Evolutionary conservation across 208 protist genomes (phyloP).

Genomic region (Trypanosoma cruzi): DNA sequence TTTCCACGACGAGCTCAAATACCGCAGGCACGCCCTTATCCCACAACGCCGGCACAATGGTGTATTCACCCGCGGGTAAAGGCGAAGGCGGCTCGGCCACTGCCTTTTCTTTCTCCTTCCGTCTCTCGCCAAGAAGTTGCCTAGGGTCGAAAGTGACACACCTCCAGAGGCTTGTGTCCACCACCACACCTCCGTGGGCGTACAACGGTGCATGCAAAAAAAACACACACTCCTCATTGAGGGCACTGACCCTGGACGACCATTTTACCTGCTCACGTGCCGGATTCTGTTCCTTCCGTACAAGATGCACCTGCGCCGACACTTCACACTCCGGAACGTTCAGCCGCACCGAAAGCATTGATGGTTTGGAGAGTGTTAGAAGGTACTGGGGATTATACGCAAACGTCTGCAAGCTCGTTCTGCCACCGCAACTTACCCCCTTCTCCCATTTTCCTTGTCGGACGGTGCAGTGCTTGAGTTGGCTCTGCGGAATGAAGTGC

Average conservation of each 20-base stretch:
- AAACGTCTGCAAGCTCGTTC: slow-evolving; percentile 56
- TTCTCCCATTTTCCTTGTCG: slow-evolving; percentile 59
- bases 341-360: slow-evolving; percentile 51
- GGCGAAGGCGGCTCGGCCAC: slow-evolving; percentile 23
- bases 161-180: slow-evolving; percentile 71
- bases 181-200: slow-evolving; percentile 50
- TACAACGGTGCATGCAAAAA: slow-evolving; percentile 60
- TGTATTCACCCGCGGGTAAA: slow-evolving; percentile 75
- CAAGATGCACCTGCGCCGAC: slow-evolving; percentile 29
- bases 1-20: slow-evolving; percentile 71
- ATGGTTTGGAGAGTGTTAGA: slow-evolving; percentile 56
- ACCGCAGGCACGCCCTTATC: slow-evolving; percentile 50
- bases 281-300: slow-evolving; percentile 16
- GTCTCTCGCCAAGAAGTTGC: slow-evolving; percentile 44
- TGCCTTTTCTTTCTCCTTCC: slow-evolving; percentile 1
- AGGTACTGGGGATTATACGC: slow-evolving; percentile 70
- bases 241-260: slow-evolving; percentile 49
- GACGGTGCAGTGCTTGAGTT: slow-evolving; percentile 46
- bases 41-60: slow-evolving; percentile 62
- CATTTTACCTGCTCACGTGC: slow-evolving; percentile 16
- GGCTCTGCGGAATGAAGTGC: slow-evolving; percentile 65
- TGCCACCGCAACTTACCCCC: slow-evolving; percentile 75
- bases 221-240: slow-evolving; percentile 41
- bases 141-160: slow-evolving; percentile 58
- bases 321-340: slow-evolving; percentile 11